Evolutionary conservation across 352 stramenopile species (phyloP).

Genomic region (Globisporangium splendens): DNA sequence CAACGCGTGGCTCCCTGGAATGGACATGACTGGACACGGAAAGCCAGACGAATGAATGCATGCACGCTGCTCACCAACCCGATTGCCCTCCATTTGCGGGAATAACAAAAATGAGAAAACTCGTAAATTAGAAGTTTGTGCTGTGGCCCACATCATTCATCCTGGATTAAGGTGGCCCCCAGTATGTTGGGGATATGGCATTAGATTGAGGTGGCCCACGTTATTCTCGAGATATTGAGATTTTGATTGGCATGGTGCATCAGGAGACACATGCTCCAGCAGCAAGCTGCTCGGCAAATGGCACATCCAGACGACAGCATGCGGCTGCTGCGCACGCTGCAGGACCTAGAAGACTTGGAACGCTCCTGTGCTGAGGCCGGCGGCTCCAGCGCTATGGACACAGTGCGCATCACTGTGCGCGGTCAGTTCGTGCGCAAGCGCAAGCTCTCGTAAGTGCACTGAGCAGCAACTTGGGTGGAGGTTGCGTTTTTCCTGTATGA

Average conservation of each 20-base stretch:
- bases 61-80: neutral
- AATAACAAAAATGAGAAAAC: neutral
- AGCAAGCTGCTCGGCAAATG: slow-evolving; percentile 3
- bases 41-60: neutral
- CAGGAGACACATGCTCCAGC: neutral
- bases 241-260: neutral
- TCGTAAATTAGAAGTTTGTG: neutral
- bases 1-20: neutral
- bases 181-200: too few relatives aligned
- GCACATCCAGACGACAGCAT: neutral
- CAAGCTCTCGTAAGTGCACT: slow-evolving; percentile 71
- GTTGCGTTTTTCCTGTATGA: neutral
- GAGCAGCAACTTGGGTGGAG: neutral
- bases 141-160: neutral
- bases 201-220: too few relatives aligned
- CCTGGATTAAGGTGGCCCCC: neutral
- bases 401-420: slow-evolving; percentile 33
- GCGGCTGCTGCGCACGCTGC: slow-evolving; percentile 10
- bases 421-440: slow-evolving; percentile 76
- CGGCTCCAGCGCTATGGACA: neutral
- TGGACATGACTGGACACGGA: slow-evolving; percentile 1
- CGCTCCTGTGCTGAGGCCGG: neutral
- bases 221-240: neutral
- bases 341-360: slow-evolving; percentile 10
- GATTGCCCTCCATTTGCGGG: too few relatives aligned